These are phyloP conservation scores for Gamsiella multidivaricata DNA, from an alignment of 192 early-diverging fungal species.

Conservation along the genomic window DNA sequence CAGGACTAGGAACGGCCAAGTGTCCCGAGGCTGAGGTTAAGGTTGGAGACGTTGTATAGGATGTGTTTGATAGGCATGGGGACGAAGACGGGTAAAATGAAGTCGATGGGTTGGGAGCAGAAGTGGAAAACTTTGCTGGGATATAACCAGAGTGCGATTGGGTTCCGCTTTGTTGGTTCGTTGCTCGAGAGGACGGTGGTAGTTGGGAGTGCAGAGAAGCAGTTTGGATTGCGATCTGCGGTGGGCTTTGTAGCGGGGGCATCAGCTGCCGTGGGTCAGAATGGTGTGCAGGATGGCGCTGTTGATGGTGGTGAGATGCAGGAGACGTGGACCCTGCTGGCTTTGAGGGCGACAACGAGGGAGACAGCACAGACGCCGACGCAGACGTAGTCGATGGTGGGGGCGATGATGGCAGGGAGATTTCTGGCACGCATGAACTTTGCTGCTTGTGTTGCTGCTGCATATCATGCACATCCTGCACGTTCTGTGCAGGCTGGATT, in stretches of 20 bases:
- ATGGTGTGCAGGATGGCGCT: not conserved
- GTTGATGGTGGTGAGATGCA: not conserved
- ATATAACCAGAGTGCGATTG: not conserved
- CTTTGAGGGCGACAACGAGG: too few species aligned
- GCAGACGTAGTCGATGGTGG: not conserved
- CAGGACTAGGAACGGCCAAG: slow-evolving; percentile 16
- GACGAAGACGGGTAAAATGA: not conserved
- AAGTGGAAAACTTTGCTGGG: too few species aligned
- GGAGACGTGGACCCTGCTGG: not conserved
- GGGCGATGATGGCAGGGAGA: not conserved
- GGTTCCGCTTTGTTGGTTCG: not conserved
- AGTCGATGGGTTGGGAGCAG: too few species aligned
- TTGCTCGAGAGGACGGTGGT: not conserved
- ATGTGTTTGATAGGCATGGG: not conserved
- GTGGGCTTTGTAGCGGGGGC: slow-evolving; percentile 9
- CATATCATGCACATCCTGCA: too few species aligned
- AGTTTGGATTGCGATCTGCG: too few species aligned
- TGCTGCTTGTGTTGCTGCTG: too few species aligned
- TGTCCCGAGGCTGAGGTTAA: slow-evolving; percentile 12
- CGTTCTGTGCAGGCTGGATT: too few species aligned
- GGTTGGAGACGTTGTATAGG: not conserved
- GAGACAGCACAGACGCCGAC: not conserved
- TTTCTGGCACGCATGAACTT: not conserved
- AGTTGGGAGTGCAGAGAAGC: too few species aligned
- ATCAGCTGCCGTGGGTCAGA: slow-evolving; percentile 12